A percentile compares a stretch with the other conserved stretches of the same genome.
Evolutionary conservation across 129 eudicot genomes (phyloP).

Genomic region (Helianthus tuberosus): DNA sequence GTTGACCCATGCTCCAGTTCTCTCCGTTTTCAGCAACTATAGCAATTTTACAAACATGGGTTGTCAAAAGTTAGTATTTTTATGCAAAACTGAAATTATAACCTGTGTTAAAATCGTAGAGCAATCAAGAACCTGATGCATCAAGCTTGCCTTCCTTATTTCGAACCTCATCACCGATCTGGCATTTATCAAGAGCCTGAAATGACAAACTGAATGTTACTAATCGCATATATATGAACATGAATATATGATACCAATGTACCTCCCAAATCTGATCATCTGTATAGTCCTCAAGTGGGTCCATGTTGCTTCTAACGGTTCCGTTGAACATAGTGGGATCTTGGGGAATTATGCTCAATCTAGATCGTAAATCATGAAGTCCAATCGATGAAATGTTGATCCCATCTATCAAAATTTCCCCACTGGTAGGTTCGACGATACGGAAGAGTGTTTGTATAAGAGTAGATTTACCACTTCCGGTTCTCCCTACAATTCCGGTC

Average conservation of each 20-base stretch:
- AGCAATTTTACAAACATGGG: slow-evolving; percentile 1
- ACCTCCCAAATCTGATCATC: slow-evolving; percentile 26
- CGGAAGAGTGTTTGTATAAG: slow-evolving; percentile 91
- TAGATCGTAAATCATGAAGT: slow-evolving; percentile 83
- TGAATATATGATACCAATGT: neutral
- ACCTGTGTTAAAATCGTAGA: neutral
- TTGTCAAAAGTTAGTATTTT: neutral
- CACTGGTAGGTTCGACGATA: slow-evolving; percentile 74
- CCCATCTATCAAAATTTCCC: slow-evolving; percentile 70
- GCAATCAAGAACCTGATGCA: slow-evolving; percentile 21
- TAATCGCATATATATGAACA: neutral
- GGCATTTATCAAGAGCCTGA: slow-evolving; percentile 38
- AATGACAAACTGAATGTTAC: neutral
- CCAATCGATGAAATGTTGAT: slow-evolving; percentile 75
- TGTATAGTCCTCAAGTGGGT: slow-evolving; percentile 14
- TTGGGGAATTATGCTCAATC: slow-evolving; percentile 59
- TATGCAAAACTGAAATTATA: neutral
- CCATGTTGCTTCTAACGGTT: slow-evolving; percentile 16
- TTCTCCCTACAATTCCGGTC: slow-evolving; percentile 94
- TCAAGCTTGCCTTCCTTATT: slow-evolving; percentile 25
- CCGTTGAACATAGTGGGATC: slow-evolving; percentile 16
- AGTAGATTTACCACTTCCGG: slow-evolving; percentile 97
- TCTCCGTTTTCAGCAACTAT: slow-evolving; percentile 31
- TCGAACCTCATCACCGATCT: slow-evolving; percentile 32
- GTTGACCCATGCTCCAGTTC: slow-evolving; percentile 32